phyloP scores from a whole-genome alignment of 2,329 filamentous ascomycete species.

The Trichoderma hamatum region DNA sequence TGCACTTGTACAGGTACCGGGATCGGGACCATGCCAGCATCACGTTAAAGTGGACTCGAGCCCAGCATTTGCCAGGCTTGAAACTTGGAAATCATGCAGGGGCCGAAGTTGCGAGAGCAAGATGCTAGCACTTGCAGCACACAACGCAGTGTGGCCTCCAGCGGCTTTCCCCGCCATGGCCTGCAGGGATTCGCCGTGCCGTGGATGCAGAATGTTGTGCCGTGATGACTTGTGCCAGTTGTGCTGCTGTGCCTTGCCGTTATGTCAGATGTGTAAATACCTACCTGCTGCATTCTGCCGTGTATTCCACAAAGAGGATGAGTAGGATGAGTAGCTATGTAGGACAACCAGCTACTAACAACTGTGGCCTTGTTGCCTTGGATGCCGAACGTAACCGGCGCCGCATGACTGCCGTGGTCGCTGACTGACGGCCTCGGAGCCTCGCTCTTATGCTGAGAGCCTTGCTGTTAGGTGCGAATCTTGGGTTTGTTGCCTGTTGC shows the following conservation, averaged over 20 bases:
- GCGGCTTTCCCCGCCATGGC: neutral
- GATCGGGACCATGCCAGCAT: neutral
- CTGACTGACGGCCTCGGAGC: neutral
- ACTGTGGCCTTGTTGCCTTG: conserved; percentile 12
- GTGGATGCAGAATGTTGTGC: neutral
- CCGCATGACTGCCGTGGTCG: neutral
- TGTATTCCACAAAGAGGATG: neutral
- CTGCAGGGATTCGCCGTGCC: neutral
- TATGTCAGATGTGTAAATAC: neutral
- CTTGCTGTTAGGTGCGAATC: neutral
- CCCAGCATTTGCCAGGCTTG: neutral
- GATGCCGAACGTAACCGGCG: neutral
- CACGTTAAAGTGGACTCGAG: conserved; percentile 10
- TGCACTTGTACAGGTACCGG: neutral
- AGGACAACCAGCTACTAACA: neutral
- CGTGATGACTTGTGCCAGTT: neutral
- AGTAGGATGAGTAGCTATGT: too few relatives aligned
- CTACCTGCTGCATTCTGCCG: neutral
- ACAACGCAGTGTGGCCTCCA: neutral
- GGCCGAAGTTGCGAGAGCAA: neutral
- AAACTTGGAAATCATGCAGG: conserved; percentile 8
- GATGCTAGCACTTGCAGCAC: neutral
- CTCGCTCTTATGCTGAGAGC: neutral
- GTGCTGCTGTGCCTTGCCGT: neutral
- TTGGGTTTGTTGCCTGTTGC: neutral